These are phyloP conservation scores for Arxiozyma bovina DNA, from an alignment of 1,139 yeast species.

Conservation along the genomic window DNA sequence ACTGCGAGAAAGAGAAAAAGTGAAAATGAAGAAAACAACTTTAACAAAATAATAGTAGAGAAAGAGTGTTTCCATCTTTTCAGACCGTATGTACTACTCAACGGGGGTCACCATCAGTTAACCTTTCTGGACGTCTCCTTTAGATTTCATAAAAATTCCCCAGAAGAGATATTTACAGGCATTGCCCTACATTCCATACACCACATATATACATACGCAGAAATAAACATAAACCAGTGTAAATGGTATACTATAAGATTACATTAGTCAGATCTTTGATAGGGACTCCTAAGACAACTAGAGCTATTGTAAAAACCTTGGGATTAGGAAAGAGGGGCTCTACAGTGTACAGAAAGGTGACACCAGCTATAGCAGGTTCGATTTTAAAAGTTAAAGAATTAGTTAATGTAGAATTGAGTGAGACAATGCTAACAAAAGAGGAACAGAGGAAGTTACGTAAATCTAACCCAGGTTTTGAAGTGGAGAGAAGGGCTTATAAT, in stretches of 20 bases:
- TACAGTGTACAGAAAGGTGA: conserved; percentile 61
- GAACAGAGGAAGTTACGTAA: conserved; percentile 52
- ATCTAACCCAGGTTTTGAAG: conserved; percentile 50
- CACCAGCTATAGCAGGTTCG: conserved; percentile 79
- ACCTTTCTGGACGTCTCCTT: neutral
- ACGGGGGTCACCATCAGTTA: too few relatives aligned
- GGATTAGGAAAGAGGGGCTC: conserved; percentile 74
- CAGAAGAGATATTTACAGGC: neutral
- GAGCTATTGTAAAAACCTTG: conserved; percentile 57
- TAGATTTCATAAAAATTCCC: too few relatives aligned
- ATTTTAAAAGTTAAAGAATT: conserved; percentile 78
- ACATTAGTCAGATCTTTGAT: conserved; percentile 75
- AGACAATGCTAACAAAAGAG: conserved; percentile 40
- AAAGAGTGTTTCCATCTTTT: too few relatives aligned
- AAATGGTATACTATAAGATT: conserved; percentile 51
- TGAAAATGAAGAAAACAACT: neutral
- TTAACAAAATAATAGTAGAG: neutral
- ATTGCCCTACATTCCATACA: too few relatives aligned
- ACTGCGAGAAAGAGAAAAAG: neutral
- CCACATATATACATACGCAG: neutral
- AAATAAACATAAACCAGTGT: too few relatives aligned
- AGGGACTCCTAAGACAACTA: conserved; percentile 66
- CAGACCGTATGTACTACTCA: too few relatives aligned
- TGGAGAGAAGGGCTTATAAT: conserved; percentile 30
- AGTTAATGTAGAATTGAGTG: conserved; percentile 74